Evolutionary conservation across 176 grass and related monocot species (phyloP), one percentile per base, ranked within the genome.

Genomic region (Poa pratensis): DNA sequence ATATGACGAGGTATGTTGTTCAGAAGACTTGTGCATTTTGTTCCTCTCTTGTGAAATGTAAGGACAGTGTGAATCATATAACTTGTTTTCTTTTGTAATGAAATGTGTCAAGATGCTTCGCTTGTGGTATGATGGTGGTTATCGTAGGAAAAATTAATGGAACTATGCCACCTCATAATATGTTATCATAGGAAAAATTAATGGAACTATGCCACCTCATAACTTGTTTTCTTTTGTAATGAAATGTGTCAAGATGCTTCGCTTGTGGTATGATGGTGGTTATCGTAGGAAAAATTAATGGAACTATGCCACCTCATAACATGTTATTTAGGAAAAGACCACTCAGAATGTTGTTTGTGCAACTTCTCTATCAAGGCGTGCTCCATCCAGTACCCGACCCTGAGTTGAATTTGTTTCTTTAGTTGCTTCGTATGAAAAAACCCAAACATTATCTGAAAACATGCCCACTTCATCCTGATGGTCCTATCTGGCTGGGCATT

Each of bases 1-100:
- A 97, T 69, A 93, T 93, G 85, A 97, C 95, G 16, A 93, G 95
- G 95, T 97, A 88, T 72, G 10, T 55, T 75, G 22, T 32, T 77
- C 2, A 17, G 55, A 62, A 77, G 2, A 34, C 17, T 63, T 0
- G 6, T 64, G 16, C 26, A 0, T 76, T 66, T 27, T 14, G 15
- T 77, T 67, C 9, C 32, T 90, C 34, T 69, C 1, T 57, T 55
- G 32, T 82, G 14, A 83, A 51, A 59, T 59, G 5, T 14, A 50
- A 12, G 3, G 11, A 63, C 39, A 61, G 1, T 12, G 20, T 20
- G 15, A 43, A 16, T 27, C 53, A 72, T 69, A 54, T 73, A 10
- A 10, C 5, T 61, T 74, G 22, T 48, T 69, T 20, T 40, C 7
- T 2, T 5, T 69, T 3, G 10, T 3, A 40, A 40, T 62, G 16